Conservation (phyloP, 2,329 filamentous ascomycete species). For the Hortaea werneckii region DNA sequence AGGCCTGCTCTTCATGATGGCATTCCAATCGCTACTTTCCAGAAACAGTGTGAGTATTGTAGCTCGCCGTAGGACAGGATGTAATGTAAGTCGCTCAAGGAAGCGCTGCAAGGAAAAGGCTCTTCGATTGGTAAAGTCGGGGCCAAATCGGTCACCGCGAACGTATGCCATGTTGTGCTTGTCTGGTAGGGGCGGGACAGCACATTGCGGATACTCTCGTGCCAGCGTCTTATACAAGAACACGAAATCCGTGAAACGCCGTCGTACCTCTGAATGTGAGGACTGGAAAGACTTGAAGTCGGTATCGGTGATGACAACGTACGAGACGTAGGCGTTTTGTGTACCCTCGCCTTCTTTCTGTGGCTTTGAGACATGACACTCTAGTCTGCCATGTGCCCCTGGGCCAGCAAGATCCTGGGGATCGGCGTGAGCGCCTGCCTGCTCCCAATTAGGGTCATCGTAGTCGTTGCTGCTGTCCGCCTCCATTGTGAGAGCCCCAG, state of each 20-base stretch:
- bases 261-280: constrained; percentile 65
- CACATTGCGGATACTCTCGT: constrained; percentile 80
- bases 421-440: constrained; percentile 42
- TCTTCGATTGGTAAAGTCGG: constrained; percentile 81
- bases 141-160: constrained; percentile 84
- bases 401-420: constrained; percentile 52
- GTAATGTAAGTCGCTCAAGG: constrained; percentile 71
- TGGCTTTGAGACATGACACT: constrained; percentile 73
- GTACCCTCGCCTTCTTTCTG: constrained; percentile 94
- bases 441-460: constrained; percentile 66
- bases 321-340: constrained; percentile 94
- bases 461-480: constrained; percentile 49
- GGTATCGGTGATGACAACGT: constrained; percentile 83
- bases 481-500: constrained; percentile 14
- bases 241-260: constrained; percentile 95
- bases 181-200: constrained; percentile 88
- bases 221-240: constrained; percentile 88
- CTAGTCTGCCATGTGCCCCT: constrained; percentile 61
- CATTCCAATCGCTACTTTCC: constrained; percentile 92
- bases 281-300: constrained; percentile 90
- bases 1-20: constrained; percentile 75
- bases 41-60: constrained; percentile 80
- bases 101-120: constrained; percentile 89
- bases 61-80: constrained; percentile 77
- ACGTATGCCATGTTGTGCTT: constrained; percentile 99